Base-by-base conservation (phyloP, 805 yeast species). In the Teunomyces stri region DNA sequence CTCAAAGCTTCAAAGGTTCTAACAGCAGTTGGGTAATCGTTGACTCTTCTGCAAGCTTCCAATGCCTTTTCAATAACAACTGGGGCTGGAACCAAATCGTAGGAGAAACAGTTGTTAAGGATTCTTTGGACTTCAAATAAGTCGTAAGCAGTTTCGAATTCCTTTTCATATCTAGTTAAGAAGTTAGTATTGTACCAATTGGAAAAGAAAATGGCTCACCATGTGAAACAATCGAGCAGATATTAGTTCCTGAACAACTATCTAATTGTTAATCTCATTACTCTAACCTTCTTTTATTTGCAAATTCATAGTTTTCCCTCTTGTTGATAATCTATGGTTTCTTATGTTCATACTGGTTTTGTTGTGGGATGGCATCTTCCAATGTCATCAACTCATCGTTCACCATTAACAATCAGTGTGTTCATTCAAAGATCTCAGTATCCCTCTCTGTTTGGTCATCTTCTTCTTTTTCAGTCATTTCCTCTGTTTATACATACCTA, bases 81-180 rank as follows among this genome's bases (percentile, higher is more conserved):
- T 57, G 99, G 99, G 27, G 99, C 92, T 58, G 99, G 99, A 48
- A 94, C 99, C 72, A 94, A 82, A 75, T 94, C 99, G 79, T 94
- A 94, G 12, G 98, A 88, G 79, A 94, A 94, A 73, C 96, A 90
- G 78, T 94, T 94, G 84, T 95, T 94, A 68, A 94, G 82, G 52
- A 94, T 91, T 79, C 99, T 89, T 77, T 81, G 80, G 29, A 72
- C 75, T 61, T 72, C 77, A 51, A 72, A 72, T 57, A 72, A 66
- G 60, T 73, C 77, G 61, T 72, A 72, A 42, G 96, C 96, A 68
- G 87, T 89, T 60, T 94, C 97, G 64, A 94, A 94, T 69, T 94
- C 97, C 75, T 89, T 87, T 77, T 89, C 97, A 76, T 82, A 89
- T 82, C 91, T 84, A 53, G 3, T 47, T 29, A 25, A 7, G 9